Conservation (phyloP, 352 stramenopile genomes). For the Globisporangium apiculatum region DNA sequence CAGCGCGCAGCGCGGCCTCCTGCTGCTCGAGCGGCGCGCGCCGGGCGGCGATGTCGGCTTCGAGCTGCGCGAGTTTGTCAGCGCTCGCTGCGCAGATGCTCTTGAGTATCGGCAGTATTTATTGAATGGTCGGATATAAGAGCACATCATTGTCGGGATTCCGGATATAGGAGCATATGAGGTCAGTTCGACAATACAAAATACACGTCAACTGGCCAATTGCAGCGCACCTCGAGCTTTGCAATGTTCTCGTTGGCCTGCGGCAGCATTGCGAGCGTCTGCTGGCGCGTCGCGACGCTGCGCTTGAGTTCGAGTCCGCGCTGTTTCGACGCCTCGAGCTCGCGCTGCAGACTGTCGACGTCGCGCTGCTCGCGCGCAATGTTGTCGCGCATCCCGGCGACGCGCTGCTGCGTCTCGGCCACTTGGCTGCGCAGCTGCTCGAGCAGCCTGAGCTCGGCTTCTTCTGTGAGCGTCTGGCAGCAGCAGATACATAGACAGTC, state of each 20-base stretch:
- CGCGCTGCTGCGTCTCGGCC: conserved; percentile 24
- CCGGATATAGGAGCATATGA: too few relatives aligned
- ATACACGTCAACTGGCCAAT: neutral
- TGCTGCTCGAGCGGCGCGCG: conserved; percentile 38
- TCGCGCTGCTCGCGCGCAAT: conserved; percentile 25
- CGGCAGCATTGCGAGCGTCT: conserved; percentile 57
- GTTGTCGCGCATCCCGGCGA: conserved; percentile 34
- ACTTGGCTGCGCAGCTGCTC: conserved; percentile 27
- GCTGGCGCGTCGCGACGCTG: conserved; percentile 35
- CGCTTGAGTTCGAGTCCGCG: conserved; percentile 32
- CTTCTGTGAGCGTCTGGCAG: neutral
- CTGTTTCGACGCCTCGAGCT: conserved; percentile 26
- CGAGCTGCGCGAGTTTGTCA: conserved; percentile 42
- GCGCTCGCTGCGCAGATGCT: conserved; percentile 44
- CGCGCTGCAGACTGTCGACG: conserved; percentile 21
- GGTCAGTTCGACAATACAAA: too few relatives aligned
- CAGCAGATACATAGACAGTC: neutral
- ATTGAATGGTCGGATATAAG: too few relatives aligned
- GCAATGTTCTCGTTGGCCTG: conserved; percentile 57
- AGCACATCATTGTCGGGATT: too few relatives aligned
- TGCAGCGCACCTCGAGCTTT: conserved; percentile 41
- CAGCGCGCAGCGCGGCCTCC: conserved; percentile 28
- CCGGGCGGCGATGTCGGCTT: conserved; percentile 44
- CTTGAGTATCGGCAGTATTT: conserved; percentile 6
- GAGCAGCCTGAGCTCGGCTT: conserved; percentile 16